Evolutionary conservation across 768 basidiomycete genomes (phyloP).

Genomic region (Mycena capillaripes): DNA sequence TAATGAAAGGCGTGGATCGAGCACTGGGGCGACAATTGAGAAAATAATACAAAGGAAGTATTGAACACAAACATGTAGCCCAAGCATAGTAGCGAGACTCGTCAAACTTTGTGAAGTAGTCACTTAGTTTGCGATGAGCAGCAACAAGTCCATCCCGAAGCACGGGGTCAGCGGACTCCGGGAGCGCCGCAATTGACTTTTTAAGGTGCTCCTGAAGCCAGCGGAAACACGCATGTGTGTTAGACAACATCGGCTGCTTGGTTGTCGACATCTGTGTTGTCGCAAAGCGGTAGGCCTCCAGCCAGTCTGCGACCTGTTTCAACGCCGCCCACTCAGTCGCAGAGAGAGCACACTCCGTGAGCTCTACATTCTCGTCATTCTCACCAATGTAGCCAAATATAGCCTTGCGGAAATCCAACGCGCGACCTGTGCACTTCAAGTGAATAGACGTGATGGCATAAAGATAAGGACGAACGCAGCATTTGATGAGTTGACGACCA

Average conservation of each 20-base stretch:
- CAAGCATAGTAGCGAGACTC: slow-evolving; percentile 5
- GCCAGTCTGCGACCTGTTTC: slow-evolving; percentile 40
- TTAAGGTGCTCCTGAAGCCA: slow-evolving; percentile 48
- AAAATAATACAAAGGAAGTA: background rate
- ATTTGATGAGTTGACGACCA: slow-evolving; percentile 23
- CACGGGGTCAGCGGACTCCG: background rate
- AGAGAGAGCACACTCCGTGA: slow-evolving; percentile 34
- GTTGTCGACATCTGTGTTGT: slow-evolving; percentile 51
- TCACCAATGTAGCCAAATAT: slow-evolving; percentile 34
- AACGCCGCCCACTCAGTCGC: slow-evolving; percentile 47
- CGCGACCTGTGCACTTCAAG: slow-evolving; percentile 38
- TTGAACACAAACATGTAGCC: slow-evolving; percentile 4
- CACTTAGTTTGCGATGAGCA: slow-evolving; percentile 11
- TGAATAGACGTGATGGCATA: too few species aligned
- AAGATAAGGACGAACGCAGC: background rate
- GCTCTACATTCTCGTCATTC: slow-evolving; percentile 25
- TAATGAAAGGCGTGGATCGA: slow-evolving; percentile 9
- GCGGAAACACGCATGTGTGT: slow-evolving; percentile 48
- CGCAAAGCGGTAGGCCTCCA: slow-evolving; percentile 45
- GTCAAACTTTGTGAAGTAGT: slow-evolving; percentile 18
- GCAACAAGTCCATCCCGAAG: background rate
- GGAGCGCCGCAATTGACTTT: slow-evolving; percentile 22
- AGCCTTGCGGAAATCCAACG: slow-evolving; percentile 36
- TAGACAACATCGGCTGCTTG: too few species aligned
- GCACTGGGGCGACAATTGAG: background rate